Base-by-base conservation (phyloP, 2,329 filamentous ascomycete species). In the Colletotrichum cordylinicola region DNA sequence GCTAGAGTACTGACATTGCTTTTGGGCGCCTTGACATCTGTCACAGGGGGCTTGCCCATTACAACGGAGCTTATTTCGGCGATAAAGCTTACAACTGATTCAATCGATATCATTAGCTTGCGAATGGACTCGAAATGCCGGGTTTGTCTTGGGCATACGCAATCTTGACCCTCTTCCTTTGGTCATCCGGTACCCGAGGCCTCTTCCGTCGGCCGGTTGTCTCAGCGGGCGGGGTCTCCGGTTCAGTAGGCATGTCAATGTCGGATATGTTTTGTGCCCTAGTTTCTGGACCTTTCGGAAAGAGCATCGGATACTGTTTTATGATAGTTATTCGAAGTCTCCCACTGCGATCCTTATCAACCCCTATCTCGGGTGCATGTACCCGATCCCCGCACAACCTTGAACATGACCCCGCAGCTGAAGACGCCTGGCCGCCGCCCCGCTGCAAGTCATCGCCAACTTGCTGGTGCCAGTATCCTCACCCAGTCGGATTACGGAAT, bases 171-270 rank as follows among this genome's bases (percentile, higher is more conserved):
- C 39, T n/a, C 18, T 43, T 43, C 9, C 39, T 43, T n/a, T 43
- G 39, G 39, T 43, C 39, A 12, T 43, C 39, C 18, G 39, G 39
- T 43, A 43, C 18, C 18, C 39, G 39, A 43, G 39, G 39, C 18
- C 39, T 43, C 39, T 43, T 43, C 1, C 39, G 39, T 43, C 39
- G 39, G 39, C 39, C 18, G 18, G 3, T 43, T 18, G 18, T n/a
- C 39, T 43, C 39, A 43, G n/a, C 0, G 0, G 1, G 39, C 18
- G n/a, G 0, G 16, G 39, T n/a, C 39, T 43, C 18, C 8, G 18
- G 0, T 18, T 43, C 9, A 10, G 18, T 5, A n/a, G 18, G 39
- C 39, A 43, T 43, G 5, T 43, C 39, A 43, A 43, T 1, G 9
- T 43, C 39, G 18, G 39, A 43, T n/a, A 6, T n/a, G 39, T n/a